These are phyloP conservation scores for Saccharomyces paradoxus DNA, from an alignment of 805 yeast genomes.

Conservation along the genomic window DNA sequence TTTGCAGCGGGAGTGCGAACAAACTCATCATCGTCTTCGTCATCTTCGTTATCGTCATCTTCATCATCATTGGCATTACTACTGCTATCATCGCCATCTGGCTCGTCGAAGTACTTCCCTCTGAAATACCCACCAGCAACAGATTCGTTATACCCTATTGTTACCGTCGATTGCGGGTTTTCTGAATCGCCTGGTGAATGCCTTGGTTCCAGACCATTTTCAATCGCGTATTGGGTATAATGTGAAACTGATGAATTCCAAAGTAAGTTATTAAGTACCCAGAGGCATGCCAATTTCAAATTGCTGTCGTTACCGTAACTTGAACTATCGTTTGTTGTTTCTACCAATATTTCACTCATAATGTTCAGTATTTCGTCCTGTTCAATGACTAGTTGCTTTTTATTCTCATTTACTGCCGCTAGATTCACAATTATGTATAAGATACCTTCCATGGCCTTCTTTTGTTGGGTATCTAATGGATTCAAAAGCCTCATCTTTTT, in stretches of 20 bases:
- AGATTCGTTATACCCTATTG: neutral
- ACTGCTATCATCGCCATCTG: constrained; percentile 5
- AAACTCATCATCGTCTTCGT: constrained; percentile 11
- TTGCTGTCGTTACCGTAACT: constrained; percentile 21
- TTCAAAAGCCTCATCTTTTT: constrained; percentile 22
- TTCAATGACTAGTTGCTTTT: constrained; percentile 26
- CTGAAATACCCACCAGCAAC: neutral
- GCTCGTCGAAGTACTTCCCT: neutral
- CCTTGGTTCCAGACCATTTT: constrained; percentile 1
- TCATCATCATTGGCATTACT: constrained; percentile 5
- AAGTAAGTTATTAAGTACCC: constrained; percentile 27
- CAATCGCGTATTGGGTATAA: constrained; percentile 19
- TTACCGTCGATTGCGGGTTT: neutral
- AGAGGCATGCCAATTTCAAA: constrained; percentile 25
- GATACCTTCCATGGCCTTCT: constrained; percentile 25
- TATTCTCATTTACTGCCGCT: constrained; percentile 29
- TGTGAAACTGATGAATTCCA: constrained; percentile 27
- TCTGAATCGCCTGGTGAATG: neutral
- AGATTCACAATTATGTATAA: constrained; percentile 28
- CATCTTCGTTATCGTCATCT: constrained; percentile 3
- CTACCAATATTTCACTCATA: constrained; percentile 21
- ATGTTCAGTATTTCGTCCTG: constrained; percentile 25
- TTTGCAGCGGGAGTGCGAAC: constrained; percentile 7
- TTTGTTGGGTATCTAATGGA: constrained; percentile 16
- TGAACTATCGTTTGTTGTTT: constrained; percentile 9